phyloP scores from a whole-genome alignment of 1,284 basidiomycete species.

The Sanguinoderma infundibulare region DNA sequence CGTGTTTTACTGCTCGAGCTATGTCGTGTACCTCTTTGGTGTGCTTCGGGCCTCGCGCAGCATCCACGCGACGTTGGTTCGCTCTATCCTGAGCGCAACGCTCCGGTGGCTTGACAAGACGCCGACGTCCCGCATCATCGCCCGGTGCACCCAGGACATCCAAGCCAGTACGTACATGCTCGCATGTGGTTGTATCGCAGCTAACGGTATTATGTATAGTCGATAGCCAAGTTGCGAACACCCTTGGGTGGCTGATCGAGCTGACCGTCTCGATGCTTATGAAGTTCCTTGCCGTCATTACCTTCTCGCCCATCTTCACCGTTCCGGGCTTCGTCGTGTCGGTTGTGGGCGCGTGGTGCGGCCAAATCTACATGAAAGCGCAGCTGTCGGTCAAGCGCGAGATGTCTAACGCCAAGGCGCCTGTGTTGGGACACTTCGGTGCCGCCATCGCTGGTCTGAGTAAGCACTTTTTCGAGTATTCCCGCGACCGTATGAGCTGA shows the following conservation, averaged over 20 bases:
- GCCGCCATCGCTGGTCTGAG: conserved; percentile 68
- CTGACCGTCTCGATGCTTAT: conserved; percentile 38
- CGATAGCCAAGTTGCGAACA: background rate
- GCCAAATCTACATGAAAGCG: conserved; percentile 64
- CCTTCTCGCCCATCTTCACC: conserved; percentile 48
- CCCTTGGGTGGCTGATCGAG: conserved; percentile 39
- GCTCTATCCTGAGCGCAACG: conserved; percentile 56
- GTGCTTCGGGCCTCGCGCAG: conserved; percentile 52
- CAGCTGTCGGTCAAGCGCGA: conserved; percentile 79
- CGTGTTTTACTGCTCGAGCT: conserved; percentile 30
- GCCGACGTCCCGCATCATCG: conserved; percentile 58
- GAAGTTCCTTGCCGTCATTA: conserved; percentile 46
- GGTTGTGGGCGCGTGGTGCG: conserved; percentile 49
- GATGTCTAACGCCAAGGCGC: conserved; percentile 70
- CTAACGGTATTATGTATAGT: background rate
- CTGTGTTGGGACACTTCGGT: conserved; percentile 73
- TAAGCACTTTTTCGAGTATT: conserved; percentile 49
- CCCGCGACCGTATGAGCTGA: too few species aligned
- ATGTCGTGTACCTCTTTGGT: conserved; percentile 45
- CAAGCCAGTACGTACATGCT: conserved; percentile 17
- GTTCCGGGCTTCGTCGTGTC: conserved; percentile 46
- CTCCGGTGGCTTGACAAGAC: conserved; percentile 44
- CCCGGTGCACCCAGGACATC: conserved; percentile 66
- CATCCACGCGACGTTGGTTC: conserved; percentile 58
- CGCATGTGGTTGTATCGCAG: too few species aligned